Evolutionary conservation across 192 early-diverging fungal species (phyloP), one percentile per base, ranked within the genome.

Genomic region (Podila verticillata): DNA sequence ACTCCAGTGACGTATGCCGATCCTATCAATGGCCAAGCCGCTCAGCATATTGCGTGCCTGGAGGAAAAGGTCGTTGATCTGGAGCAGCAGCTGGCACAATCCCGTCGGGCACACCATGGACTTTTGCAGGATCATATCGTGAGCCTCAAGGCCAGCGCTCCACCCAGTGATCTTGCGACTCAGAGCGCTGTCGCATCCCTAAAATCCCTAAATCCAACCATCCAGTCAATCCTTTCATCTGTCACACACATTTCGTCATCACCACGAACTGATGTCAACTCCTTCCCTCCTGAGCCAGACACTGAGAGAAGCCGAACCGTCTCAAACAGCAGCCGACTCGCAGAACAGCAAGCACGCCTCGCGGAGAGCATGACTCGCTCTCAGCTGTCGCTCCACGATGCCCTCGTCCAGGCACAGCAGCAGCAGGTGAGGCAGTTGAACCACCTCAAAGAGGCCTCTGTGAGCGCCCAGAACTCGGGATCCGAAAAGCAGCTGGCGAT

Each of bases 61-160:
- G 26, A 56, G 5, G 62, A 69, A 61, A 65, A 49, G 35, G 31
- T 70, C 32, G 0, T 19, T 9, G 68, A 70, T 56, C 54, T 77
- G 19, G 67, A 77, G 24, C 32, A 36, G 26, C 74, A 77, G n/a
- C 26, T 77, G 12, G 48, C 48, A 7, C 67, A 61, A 24, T 77
- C 74, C 5, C 36, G 67, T 51, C 31, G 51, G 10, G 67, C 66
- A 10, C 68, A 77, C 31, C 74, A 77, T 49, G 24, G 30, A 1
- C 47, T 77, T 15, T 57, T 77, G n/a, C 48, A 66, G 24, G 65
- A 74, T 10, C 73, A 74, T 24, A 74, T 74, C 20, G 13, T 74
- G 10, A 74, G 49, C 36, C 31, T 67, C 15, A 32, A 57, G 28
- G 28, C 44, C 13, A 9, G n/a, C n/a, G 29, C 39, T 24, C 30